Percentiles rank a stretch among this genome's conserved stretches.
These are phyloP conservation scores for Phytophthora sojae DNA, from an alignment of 352 stramenopile species.

Conservation along the genomic window DNA sequence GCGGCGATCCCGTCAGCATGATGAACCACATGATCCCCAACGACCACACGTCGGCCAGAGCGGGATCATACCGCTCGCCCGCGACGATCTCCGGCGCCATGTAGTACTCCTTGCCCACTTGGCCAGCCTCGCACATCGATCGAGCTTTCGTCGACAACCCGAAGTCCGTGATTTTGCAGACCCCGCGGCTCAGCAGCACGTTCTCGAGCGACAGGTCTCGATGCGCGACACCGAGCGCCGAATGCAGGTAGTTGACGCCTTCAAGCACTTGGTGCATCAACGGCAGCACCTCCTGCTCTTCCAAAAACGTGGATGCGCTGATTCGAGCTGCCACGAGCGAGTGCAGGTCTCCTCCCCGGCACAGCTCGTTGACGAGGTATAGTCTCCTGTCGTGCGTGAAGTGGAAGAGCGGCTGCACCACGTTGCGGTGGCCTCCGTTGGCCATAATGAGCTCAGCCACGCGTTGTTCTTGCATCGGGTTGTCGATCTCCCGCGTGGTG, in stretches of 20 bases:
- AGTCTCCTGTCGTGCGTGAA: slow-evolving; percentile 31
- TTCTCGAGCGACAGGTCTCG: too few species aligned
- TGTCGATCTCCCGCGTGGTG: slow-evolving; percentile 29
- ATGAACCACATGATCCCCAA: slow-evolving; percentile 76
- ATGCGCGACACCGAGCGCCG: slow-evolving; percentile 44
- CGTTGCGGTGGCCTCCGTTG: slow-evolving; percentile 39
- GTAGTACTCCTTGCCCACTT: slow-evolving; percentile 64
- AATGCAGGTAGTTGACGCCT: slow-evolving; percentile 57
- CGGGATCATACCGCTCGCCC: slow-evolving; percentile 49
- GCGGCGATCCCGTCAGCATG: slow-evolving; percentile 63
- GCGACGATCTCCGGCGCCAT: slow-evolving; percentile 61
- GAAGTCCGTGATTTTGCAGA: too few species aligned
- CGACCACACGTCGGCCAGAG: slow-evolving; percentile 78
- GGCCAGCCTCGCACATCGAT: too few species aligned
- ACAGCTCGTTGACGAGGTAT: slow-evolving; percentile 65
- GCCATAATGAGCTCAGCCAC: slow-evolving; percentile 10
- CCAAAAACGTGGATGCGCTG: slow-evolving; percentile 16
- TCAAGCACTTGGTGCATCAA: slow-evolving; percentile 51
- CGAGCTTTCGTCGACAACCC: too few species aligned
- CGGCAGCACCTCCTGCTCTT: slow-evolving; percentile 36
- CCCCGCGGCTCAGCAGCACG: slow-evolving; percentile 49
- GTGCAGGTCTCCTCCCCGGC: slow-evolving; percentile 53
- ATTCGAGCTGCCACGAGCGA: slow-evolving; percentile 25
- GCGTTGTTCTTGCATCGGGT: slow-evolving; percentile 35
- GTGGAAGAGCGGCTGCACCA: slow-evolving; percentile 37